Conservation (phyloP, 2,329 filamentous ascomycete genomes). For the Leptographium procerum region DNA sequence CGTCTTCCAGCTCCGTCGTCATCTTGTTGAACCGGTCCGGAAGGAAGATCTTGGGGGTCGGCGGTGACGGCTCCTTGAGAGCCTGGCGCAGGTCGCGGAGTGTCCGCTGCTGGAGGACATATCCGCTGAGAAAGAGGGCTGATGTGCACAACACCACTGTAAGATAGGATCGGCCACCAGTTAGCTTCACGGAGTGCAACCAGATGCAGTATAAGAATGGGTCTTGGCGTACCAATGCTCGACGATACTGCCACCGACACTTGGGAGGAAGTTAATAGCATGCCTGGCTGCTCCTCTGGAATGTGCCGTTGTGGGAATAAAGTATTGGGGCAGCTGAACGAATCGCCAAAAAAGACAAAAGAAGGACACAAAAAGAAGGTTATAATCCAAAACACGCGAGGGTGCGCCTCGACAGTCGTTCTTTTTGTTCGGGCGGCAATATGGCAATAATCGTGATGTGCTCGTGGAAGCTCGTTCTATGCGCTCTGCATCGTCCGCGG, state of each 20-base stretch:
- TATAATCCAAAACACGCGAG: not conserved
- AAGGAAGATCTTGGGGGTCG: conserved; percentile 36
- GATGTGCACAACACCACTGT: conserved; percentile 68
- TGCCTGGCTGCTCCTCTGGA: conserved; percentile 6
- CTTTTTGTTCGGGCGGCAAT: not conserved
- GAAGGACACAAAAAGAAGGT: not conserved
- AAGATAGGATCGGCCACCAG: not conserved
- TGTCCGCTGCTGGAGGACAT: conserved; percentile 77
- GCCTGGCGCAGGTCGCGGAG: conserved; percentile 65
- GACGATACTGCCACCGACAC: conserved; percentile 58
- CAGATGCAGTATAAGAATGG: not conserved
- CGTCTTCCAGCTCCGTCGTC: conserved; percentile 35
- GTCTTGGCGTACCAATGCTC: conserved; percentile 48
- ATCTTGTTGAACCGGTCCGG: conserved; percentile 37
- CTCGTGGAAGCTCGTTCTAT: too few relatives aligned
- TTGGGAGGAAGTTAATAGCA: conserved; percentile 58
- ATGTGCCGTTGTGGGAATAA: not conserved
- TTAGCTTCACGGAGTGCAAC: not conserved
- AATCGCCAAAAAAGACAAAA: too few relatives aligned
- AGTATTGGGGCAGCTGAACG: not conserved
- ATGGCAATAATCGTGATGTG: not conserved
- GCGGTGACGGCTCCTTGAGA: conserved; percentile 42
- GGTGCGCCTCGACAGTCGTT: not conserved
- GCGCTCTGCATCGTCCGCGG: too few relatives aligned
- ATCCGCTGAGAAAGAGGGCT: conserved; percentile 78